Conservation (phyloP, 805 yeast species). For the Wickerhamomyces queroliae region DNA sequence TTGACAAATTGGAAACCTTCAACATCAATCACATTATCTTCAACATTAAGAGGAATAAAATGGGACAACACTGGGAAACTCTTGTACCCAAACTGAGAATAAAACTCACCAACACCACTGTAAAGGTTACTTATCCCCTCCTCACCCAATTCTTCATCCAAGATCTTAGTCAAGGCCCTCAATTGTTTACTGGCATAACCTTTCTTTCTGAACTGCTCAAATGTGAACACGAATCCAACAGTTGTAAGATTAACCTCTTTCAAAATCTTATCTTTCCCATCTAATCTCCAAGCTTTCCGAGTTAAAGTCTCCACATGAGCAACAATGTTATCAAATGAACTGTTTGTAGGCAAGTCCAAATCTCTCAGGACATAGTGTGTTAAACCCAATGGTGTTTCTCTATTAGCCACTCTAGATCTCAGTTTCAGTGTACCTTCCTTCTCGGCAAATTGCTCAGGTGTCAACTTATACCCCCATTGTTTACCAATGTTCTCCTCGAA, state of each 20-base stretch:
- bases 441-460: slow-evolving; percentile 22
- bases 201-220: slow-evolving; percentile 39
- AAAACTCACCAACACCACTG: slow-evolving; percentile 70
- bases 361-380: slow-evolving; percentile 30
- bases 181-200: slow-evolving; percentile 54
- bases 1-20: slow-evolving; percentile 20
- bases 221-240: slow-evolving; percentile 58
- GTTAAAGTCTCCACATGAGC: slow-evolving; percentile 36
- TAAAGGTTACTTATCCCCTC: slow-evolving; percentile 43
- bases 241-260: slow-evolving; percentile 30
- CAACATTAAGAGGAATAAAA: slow-evolving; percentile 14
- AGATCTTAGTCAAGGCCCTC: slow-evolving; percentile 25
- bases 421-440: slow-evolving; percentile 16
- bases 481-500: slow-evolving; percentile 5
- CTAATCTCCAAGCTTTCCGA: slow-evolving; percentile 27
- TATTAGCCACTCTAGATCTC: background rate
- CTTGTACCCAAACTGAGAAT: slow-evolving; percentile 57
- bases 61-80: slow-evolving; percentile 33
- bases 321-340: slow-evolving; percentile 28
- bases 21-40: slow-evolving; percentile 7
- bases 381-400: slow-evolving; percentile 21
- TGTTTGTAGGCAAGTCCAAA: slow-evolving; percentile 15
- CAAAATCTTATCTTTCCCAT: slow-evolving; percentile 19
- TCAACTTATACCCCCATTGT: slow-evolving; percentile 24
- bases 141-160: slow-evolving; percentile 27